Conservation (phyloP, 1,284 basidiomycete genomes). For the Tremellales sp. region DNA sequence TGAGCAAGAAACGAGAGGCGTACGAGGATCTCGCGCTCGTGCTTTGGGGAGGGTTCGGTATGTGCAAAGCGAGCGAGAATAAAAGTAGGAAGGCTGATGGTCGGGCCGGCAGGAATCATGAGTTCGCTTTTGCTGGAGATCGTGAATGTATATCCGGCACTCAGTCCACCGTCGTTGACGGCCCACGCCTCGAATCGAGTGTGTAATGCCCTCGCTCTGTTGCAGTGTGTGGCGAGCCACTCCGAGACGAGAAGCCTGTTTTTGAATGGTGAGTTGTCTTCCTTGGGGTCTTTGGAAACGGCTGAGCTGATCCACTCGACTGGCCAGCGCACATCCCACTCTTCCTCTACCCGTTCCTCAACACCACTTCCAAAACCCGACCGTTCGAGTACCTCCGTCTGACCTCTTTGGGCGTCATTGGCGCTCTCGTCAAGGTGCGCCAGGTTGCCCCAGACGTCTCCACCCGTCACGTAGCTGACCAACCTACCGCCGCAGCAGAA, state of each 20-base stretch:
- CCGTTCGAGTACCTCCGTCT: constrained; percentile 98
- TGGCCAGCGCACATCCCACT: constrained; percentile 88
- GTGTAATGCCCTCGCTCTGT: constrained; percentile 94
- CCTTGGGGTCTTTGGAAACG: not conserved
- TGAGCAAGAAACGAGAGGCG: constrained; percentile 98
- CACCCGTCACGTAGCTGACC: constrained; percentile 5
- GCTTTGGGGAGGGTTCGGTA: constrained; percentile 98
- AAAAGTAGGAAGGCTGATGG: not conserved
- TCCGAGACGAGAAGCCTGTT: constrained; percentile 89
- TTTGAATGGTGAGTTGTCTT: constrained; percentile 64
- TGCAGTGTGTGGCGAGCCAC: constrained; percentile 97
- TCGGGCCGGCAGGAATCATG: constrained; percentile 74
- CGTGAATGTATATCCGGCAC: constrained; percentile 93
- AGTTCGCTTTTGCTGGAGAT: constrained; percentile 97
- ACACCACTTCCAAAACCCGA: constrained; percentile 97
- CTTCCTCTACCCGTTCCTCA: constrained; percentile 98
- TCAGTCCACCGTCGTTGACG: constrained; percentile 92
- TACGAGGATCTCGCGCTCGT: constrained; percentile 98
- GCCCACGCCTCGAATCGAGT: constrained; percentile 99
- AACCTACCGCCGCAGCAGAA: constrained; percentile 67
- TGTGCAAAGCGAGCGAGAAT: constrained; percentile 41
- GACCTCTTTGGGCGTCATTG: constrained; percentile 96
- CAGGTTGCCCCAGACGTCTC: constrained; percentile 6
- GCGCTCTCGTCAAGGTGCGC: constrained; percentile 83
- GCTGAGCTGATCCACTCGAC: not conserved